Percentiles rank a stretch among this genome's conserved stretches.
phyloP scores from a whole-genome alignment of 169 alveolate species.

The Haemoproteus tartakovskyi region DNA sequence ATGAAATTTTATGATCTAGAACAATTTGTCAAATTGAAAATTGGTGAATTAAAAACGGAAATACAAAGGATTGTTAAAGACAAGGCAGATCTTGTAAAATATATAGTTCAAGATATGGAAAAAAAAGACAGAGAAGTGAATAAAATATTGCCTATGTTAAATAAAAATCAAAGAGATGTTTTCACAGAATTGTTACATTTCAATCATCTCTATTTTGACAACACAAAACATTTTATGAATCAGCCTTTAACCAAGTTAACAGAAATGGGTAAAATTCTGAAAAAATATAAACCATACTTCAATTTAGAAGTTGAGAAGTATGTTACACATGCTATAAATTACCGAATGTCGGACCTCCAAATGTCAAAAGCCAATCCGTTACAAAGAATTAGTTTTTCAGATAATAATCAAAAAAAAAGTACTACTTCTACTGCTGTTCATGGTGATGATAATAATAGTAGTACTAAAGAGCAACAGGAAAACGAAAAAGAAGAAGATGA shows the following conservation, averaged over 20 bases:
- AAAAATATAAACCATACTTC: slow-evolving; percentile 15
- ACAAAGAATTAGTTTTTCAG: no score
- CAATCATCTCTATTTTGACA: slow-evolving; percentile 37
- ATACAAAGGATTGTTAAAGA: slow-evolving; percentile 5
- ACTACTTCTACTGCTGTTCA: no score
- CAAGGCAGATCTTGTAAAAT: slow-evolving; percentile 42
- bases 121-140: slow-evolving; percentile 26
- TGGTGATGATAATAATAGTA: no score
- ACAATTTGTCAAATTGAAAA: slow-evolving; percentile 14
- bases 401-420: no score
- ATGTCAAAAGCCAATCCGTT: no score
- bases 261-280: slow-evolving; percentile 14
- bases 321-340: slow-evolving; percentile 5
- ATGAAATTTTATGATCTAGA: slow-evolving; percentile 50
- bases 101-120: slow-evolving; percentile 46
- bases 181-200: slow-evolving; percentile 10
- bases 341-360: no score
- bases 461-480: no score
- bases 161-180: slow-evolving; percentile 19
- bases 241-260: not conserved
- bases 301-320: slow-evolving; percentile 12
- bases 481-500: no score
- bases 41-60: slow-evolving; percentile 23
- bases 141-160: slow-evolving; percentile 21
- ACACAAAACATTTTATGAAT: slow-evolving; percentile 7